Base-by-base conservation (phyloP, 306 rosid species). In the Rubus idaeus region DNA sequence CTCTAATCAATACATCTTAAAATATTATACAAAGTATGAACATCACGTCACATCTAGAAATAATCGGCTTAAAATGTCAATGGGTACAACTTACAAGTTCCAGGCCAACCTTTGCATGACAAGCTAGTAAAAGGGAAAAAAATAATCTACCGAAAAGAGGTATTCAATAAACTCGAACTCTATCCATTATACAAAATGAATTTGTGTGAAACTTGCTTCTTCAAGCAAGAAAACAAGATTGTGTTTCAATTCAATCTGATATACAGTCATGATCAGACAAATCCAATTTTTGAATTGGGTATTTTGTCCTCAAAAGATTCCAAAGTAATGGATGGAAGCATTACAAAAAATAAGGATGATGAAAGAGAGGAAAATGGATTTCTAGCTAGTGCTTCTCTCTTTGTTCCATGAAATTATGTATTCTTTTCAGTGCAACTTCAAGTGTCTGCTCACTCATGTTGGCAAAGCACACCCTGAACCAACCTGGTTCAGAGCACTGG, bases 401-500 rank as follows among this genome's bases (percentile, higher is more conserved):
- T 40, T 66, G 35, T 20, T 76, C 79, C 86, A 87, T 77, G 85
- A 90, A 87, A 42, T 71, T 17, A 50, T 81, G 81, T 52, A 90
- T 84, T 75, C 94, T 87, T 35, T 76, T 60, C 57, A 90, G 58
- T 41, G 94, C 94, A 52, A 90, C 52, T 55, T 84, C 82, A 58
- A 90, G 80, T 0, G 97, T 88, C 2, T 75, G 65, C 40, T 90
- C 87, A 47, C 78, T 87, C 93, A 90, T 90, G 51, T 92, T 92
- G 4, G 97, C 97, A 75, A 92, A 92, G 56, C 97, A 92, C 10
- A 92, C 91, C 70, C 97, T 89, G 75, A 92, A 92, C 97, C 97
- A 92, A 6, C 97, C 97, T 0, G 96, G 91, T 77, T 92, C 91
- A 11, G 86, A 74, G 74, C 91, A 90, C 66, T 86, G 96, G 74